Conservation (phyloP, 129 eudicot genomes). For the Silybum marianum region DNA sequence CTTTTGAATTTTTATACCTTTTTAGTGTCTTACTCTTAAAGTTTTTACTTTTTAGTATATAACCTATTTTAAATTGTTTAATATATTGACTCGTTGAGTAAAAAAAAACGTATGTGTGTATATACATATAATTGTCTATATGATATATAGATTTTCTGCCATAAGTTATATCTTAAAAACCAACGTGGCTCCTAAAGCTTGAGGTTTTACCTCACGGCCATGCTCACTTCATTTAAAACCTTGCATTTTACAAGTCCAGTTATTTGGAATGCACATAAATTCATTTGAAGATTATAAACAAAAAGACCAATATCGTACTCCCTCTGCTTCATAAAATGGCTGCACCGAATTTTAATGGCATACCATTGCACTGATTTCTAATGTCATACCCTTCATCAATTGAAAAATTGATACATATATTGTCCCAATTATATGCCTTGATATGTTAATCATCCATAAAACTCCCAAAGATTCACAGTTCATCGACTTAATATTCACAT, state of each 20-base stretch:
- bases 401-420: background rate
- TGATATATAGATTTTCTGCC: background rate
- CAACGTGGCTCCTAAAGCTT: background rate
- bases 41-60: background rate
- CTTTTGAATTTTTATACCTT: background rate
- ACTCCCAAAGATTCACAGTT: background rate
- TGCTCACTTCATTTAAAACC: background rate
- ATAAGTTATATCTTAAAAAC: background rate
- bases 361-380: background rate
- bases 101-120: background rate
- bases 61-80: background rate
- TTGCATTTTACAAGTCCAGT: background rate
- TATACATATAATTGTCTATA: background rate
- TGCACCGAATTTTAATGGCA: background rate
- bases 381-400: background rate
- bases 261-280: background rate
- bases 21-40: background rate
- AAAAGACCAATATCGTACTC: background rate
- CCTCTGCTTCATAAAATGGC: background rate
- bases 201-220: background rate
- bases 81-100: background rate
- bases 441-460: background rate
- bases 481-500: background rate
- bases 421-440: background rate
- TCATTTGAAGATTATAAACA: background rate